These are phyloP conservation scores for Selenicereus undatus DNA, from an alignment of 148 eudicot species.

Conservation along the genomic window DNA sequence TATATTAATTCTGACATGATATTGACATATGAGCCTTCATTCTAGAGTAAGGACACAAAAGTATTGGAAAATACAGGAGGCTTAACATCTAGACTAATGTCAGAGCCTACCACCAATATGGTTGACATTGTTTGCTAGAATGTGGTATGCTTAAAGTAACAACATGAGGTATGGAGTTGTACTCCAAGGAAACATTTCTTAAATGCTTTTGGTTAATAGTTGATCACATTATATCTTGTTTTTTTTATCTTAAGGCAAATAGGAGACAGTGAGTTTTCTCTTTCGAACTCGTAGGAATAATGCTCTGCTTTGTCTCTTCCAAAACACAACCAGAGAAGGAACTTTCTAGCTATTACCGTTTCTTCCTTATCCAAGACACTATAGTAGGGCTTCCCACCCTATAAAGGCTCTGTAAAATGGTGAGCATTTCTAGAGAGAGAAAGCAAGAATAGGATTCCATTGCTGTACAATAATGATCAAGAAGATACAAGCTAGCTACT, in stretches of 20 bases:
- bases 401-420: slow-evolving; percentile 12
- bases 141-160: neutral
- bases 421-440: no score
- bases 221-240: slow-evolving; percentile 11
- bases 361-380: slow-evolving; percentile 45
- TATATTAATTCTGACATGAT: no score
- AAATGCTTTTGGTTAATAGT: slow-evolving; percentile 10
- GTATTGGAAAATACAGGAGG: no score
- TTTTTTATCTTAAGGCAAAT: neutral
- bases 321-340: slow-evolving; percentile 6
- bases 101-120: no score
- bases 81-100: no score
- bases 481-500: no score
- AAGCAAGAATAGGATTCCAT: no score
- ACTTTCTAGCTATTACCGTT: slow-evolving; percentile 19
- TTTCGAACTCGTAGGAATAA: neutral
- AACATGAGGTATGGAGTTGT: slow-evolving; percentile 12
- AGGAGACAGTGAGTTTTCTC: neutral
- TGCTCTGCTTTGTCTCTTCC: slow-evolving; percentile 1
- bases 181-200: slow-evolving; percentile 17
- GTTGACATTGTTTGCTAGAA: no score
- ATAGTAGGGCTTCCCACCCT: slow-evolving; percentile 82
- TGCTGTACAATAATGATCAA: no score
- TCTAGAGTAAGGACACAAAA: no score
- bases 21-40: no score